Conservation (phyloP, 257 asterid genomes). For the Ajuga chamaepitys region DNA sequence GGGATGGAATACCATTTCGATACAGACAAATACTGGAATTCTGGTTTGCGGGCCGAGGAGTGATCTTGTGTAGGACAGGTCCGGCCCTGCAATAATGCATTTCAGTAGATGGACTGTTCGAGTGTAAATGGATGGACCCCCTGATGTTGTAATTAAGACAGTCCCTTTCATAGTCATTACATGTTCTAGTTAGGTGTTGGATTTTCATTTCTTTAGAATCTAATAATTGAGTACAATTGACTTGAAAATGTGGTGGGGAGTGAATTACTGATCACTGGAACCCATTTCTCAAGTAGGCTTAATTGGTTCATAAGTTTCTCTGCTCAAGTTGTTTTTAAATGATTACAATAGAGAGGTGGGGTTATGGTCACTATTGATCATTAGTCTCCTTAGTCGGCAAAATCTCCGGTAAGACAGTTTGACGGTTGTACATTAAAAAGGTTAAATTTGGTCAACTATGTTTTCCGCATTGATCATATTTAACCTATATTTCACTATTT, state of each 20-base stretch:
- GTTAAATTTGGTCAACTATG: too few species aligned
- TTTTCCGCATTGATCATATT: too few species aligned
- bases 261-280: background rate
- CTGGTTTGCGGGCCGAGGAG: background rate
- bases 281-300: background rate
- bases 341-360: background rate
- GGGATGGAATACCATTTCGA: background rate
- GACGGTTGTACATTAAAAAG: too few species aligned
- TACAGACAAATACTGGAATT: too few species aligned
- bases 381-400: background rate
- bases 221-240: background rate
- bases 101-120: background rate
- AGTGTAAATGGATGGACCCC: background rate
- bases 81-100: background rate
- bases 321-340: background rate
- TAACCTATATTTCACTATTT: too few species aligned
- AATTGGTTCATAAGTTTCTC: too few species aligned
- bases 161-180: background rate
- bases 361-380: background rate
- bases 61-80: background rate
- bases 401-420: too few species aligned
- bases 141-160: background rate
- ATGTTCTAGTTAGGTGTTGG: constrained; percentile 6
- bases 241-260: background rate
- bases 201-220: background rate